A percentile compares a stretch with the other conserved stretches of the same genome.
These are phyloP conservation scores for Cladophialophora psammophila DNA, from an alignment of 2,329 filamentous ascomycete species.

Conservation along the genomic window DNA sequence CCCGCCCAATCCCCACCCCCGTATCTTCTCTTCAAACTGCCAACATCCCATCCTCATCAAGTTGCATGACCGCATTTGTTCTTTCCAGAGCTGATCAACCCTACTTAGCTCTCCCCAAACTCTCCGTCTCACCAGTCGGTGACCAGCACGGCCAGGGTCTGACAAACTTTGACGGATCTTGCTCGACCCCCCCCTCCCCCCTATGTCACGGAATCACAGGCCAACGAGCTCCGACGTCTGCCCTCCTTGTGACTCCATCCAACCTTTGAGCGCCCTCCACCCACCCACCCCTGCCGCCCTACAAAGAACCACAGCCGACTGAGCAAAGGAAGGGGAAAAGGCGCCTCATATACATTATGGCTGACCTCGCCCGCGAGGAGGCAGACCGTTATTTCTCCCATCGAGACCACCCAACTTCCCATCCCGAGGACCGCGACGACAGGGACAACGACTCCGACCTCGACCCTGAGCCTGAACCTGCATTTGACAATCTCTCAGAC, in stretches of 20 bases:
- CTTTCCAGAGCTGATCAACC: background rate
- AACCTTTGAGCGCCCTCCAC: background rate
- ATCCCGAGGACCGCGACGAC: constrained; percentile 53
- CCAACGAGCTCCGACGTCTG: background rate
- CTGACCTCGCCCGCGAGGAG: constrained; percentile 54
- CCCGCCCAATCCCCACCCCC: constrained; percentile 14
- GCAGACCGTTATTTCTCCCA: constrained; percentile 53
- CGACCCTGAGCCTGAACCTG: constrained; percentile 36
- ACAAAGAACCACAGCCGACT: constrained; percentile 5
- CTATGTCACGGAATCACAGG: background rate
- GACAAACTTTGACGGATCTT: constrained; percentile 1
- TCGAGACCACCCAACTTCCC: constrained; percentile 47
- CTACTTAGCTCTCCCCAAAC: background rate
- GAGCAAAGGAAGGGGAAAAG: constrained; percentile 9
- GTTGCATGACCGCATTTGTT: constrained; percentile 7
- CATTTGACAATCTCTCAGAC: constrained; percentile 40
- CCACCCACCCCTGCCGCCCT: constrained; percentile 7
- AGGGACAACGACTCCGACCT: background rate
- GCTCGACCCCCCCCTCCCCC: background rate
- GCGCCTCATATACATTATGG: constrained; percentile 46
- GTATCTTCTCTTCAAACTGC: constrained; percentile 6
- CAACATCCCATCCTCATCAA: constrained; percentile 5
- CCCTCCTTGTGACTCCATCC: constrained; percentile 8
- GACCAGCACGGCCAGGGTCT: background rate
- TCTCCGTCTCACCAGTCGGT: background rate